These are phyloP conservation scores for Pichia sp. DNA, from an alignment of 1,139 yeast species.

Conservation along the genomic window DNA sequence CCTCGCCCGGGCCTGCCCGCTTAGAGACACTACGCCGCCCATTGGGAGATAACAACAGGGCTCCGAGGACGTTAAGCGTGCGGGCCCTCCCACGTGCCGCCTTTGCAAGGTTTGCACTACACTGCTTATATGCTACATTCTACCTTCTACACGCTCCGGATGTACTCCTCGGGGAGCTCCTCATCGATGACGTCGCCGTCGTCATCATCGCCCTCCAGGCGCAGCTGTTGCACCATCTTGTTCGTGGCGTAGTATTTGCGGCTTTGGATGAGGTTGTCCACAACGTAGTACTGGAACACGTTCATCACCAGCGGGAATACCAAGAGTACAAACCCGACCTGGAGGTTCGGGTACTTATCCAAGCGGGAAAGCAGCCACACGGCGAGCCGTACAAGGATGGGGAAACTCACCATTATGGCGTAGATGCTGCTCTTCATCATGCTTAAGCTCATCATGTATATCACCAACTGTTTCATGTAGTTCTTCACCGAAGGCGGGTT, in stretches of 20 bases:
- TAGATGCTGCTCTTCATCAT: conserved; percentile 55
- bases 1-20: too few relatives aligned
- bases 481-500: conserved; percentile 61
- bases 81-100: too few relatives aligned
- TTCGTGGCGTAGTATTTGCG: conserved; percentile 35
- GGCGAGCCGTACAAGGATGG: conserved; percentile 53
- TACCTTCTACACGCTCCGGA: not conserved
- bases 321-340: conserved; percentile 82
- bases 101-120: too few relatives aligned
- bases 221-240: conserved; percentile 9
- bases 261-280: conserved; percentile 81
- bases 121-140: not conserved
- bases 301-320: conserved; percentile 77
- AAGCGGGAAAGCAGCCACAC: conserved; percentile 71
- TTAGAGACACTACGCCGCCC: too few relatives aligned
- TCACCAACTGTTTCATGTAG: conserved; percentile 66
- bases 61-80: too few relatives aligned
- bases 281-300: conserved; percentile 77
- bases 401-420: conserved; percentile 54
- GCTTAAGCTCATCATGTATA: conserved; percentile 59
- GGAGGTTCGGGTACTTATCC: conserved; percentile 72
- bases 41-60: too few relatives aligned
- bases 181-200: conserved; percentile 2
- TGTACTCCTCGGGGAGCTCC: conserved; percentile 5
- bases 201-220: not conserved